Base-by-base conservation (phyloP, 352 stramenopile species). In the Pythium rhizo-oryzae region DNA sequence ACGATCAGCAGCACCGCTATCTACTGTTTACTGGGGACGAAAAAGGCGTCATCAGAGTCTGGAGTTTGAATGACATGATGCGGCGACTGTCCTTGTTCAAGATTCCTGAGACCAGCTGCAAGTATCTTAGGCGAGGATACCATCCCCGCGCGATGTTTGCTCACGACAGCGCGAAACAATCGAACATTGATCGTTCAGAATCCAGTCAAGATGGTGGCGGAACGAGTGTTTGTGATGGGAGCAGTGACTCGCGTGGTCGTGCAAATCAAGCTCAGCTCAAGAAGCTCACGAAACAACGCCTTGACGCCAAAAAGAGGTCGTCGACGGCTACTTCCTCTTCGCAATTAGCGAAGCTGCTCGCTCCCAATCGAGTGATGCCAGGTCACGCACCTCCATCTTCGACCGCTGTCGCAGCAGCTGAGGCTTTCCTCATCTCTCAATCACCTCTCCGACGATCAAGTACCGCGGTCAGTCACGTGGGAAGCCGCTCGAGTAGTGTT, bases 1-100 rank as follows among this genome's bases (percentile, higher is more conserved):
- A 15, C 2, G 57, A 67, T 18, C 56, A 61, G 0, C 50, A 71
- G 16, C n/a, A 74, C 23, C 74, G 70, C 3, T 84, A 89, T 44
- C 51, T 91, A 23, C 65, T 93, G 1, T 82, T 93, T 35, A 77
- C 82, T 0, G 85, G 82, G 0, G 85, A 93, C 33, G 85, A 91
- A 50, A 51, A 65, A 39, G 82, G 82, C 1, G 59, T 75, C 4
- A 59, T 91, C 0, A 72, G 80, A 0, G 56, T 90, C 25, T 91
- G 82, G 81, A 76, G 86, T 30, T 73, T 89, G 1, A 72, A 62
- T 8, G 24, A 55, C 4, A 88, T 90, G 79, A 78, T 89, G 41
- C 61, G 65, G n/a, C 76, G 80, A 18, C 62, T 91, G 0, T 61
- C 75, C 4, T 47, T 93, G 7, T 74, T 77, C 2, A 85, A 87